Percentiles rank a stretch among this genome's conserved stretches.
phyloP scores from a whole-genome alignment of 768 basidiomycete genomes.

The Russula compacta region DNA sequence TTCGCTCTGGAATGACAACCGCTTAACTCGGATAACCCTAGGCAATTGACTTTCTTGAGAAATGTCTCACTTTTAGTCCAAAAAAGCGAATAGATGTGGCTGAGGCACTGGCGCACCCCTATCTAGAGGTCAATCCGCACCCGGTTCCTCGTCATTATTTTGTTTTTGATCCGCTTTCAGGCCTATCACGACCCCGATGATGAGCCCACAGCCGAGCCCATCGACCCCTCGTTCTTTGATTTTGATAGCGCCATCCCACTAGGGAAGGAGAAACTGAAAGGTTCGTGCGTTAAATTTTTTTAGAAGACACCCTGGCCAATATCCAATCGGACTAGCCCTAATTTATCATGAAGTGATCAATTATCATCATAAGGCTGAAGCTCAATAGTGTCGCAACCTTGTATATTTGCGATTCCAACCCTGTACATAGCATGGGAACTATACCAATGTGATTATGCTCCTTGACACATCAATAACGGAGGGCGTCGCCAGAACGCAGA shows the following conservation, averaged over 20 bases:
- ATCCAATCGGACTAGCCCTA: conserved; percentile 2
- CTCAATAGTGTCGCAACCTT: conserved; percentile 7
- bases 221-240: conserved; percentile 75
- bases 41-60: conserved; percentile 73
- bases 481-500: not conserved
- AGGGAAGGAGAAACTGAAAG: conserved; percentile 62
- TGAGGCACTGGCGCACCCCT: conserved; percentile 83
- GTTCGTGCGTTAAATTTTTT: conserved; percentile 26
- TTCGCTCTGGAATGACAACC: not conserved
- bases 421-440: conserved; percentile 6
- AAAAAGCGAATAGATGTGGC: conserved; percentile 81
- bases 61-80: conserved; percentile 78
- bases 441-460: conserved; percentile 13
- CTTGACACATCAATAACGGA: not conserved
- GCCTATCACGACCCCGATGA: conserved; percentile 86
- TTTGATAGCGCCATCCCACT: conserved; percentile 65
- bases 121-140: conserved; percentile 54
- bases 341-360: conserved; percentile 18
- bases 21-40: conserved; percentile 20
- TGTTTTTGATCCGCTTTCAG: conserved; percentile 28
- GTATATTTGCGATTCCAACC: conserved; percentile 1
- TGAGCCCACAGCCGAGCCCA: conserved; percentile 70
- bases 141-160: not conserved
- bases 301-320: not conserved
- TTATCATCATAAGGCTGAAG: not conserved